A percentile compares a stretch with the other conserved stretches of the same genome.
Conservation (phyloP, 768 basidiomycete species). For the Boletellus emodensis region DNA sequence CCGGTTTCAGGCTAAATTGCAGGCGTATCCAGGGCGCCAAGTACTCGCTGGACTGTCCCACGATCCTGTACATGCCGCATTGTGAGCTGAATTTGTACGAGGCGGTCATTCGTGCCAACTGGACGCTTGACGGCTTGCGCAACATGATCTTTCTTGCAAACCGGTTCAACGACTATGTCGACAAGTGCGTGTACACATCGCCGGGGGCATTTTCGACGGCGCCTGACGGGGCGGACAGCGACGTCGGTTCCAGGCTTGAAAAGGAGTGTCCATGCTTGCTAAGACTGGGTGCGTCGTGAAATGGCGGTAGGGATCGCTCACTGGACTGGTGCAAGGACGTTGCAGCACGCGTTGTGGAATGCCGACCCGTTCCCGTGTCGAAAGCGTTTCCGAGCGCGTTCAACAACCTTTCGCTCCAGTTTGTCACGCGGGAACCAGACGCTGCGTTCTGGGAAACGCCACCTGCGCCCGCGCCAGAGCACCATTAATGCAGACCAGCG, state of each 20-base stretch:
- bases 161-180: slow-evolving; percentile 59
- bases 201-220: background rate
- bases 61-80: slow-evolving; percentile 76
- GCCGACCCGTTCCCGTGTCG: slow-evolving; percentile 48
- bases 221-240: slow-evolving; percentile 37
- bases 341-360: slow-evolving; percentile 48
- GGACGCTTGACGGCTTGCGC: slow-evolving; percentile 44
- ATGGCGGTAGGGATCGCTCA: background rate
- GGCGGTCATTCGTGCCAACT: slow-evolving; percentile 57
- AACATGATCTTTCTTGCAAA: slow-evolving; percentile 62
- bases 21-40: slow-evolving; percentile 29
- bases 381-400: slow-evolving; percentile 56
- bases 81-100: slow-evolving; percentile 74
- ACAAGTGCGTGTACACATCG: slow-evolving; percentile 44
- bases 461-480: background rate
- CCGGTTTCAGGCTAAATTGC: slow-evolving; percentile 8
- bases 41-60: slow-evolving; percentile 38
- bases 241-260: slow-evolving; percentile 47
- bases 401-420: slow-evolving; percentile 63
- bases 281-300: slow-evolving; percentile 45
- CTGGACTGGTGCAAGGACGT: background rate
- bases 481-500: too few relatives aligned
- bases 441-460: slow-evolving; percentile 26
- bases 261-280: slow-evolving; percentile 49
- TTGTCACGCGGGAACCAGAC: slow-evolving; percentile 25